Conservation (phyloP, 352 stramenopile genomes). For the Thalassiosira mediterranea region DNA sequence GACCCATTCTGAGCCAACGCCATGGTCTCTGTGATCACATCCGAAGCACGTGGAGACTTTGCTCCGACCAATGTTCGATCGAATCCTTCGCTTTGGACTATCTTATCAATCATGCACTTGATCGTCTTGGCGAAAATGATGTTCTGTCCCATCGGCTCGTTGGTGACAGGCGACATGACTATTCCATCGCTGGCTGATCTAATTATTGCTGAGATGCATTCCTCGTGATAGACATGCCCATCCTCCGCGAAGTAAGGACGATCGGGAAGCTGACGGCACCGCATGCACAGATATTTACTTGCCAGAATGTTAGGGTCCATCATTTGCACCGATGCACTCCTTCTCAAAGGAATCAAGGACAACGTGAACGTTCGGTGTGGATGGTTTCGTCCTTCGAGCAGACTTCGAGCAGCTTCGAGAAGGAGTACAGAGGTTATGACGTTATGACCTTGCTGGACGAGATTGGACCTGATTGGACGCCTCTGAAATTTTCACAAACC, state of each 20-base stretch:
- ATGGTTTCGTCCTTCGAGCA: too few species aligned
- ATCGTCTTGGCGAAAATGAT: constrained; percentile 23
- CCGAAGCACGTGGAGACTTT: too few species aligned
- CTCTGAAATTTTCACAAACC: too few species aligned
- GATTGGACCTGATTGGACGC: too few species aligned
- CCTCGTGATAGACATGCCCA: constrained; percentile 25
- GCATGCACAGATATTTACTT: constrained; percentile 7
- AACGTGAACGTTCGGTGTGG: too few species aligned
- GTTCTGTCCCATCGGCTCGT: constrained; percentile 1
- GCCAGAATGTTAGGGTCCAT: constrained; percentile 30
- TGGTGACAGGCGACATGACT: constrained; percentile 29
- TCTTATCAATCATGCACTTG: constrained; percentile 24
- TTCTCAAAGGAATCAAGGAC: too few species aligned
- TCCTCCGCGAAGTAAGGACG: constrained; percentile 9
- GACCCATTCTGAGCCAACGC: constrained; percentile 11
- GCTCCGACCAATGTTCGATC: too few species aligned
- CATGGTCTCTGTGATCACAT: constrained; percentile 1
- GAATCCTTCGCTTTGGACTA: too few species aligned
- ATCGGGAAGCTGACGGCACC: constrained; percentile 13
- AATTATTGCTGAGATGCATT: constrained; percentile 18
- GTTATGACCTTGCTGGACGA: too few species aligned
- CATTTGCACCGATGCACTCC: too few species aligned
- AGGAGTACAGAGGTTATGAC: too few species aligned
- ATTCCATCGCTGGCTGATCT: neutral
- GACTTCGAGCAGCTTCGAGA: too few species aligned